These are phyloP conservation scores for Hyaloperonospora brassicae DNA, from an alignment of 352 stramenopile species.

Conservation along the genomic window DNA sequence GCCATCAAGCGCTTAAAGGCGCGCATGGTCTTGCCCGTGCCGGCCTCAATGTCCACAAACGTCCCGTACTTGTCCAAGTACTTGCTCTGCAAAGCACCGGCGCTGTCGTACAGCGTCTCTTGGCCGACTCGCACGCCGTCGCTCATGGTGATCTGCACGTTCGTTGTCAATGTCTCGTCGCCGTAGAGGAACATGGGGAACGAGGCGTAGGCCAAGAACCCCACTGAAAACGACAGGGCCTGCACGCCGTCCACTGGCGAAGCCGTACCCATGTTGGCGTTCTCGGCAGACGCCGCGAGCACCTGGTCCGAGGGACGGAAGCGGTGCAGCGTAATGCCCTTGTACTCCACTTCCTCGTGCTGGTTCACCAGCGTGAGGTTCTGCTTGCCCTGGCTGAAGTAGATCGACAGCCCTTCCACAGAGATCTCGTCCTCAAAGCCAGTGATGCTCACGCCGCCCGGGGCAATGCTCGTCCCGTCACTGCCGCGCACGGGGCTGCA, in stretches of 20 bases:
- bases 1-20: constrained; percentile 61
- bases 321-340: constrained; percentile 44
- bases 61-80: constrained; percentile 54
- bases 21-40: constrained; percentile 62
- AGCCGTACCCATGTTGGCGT: constrained; percentile 34
- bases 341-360: constrained; percentile 32
- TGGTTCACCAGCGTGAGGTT: constrained; percentile 52
- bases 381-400: constrained; percentile 45
- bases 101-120: constrained; percentile 39
- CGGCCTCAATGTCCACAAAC: constrained; percentile 53
- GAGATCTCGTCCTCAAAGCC: constrained; percentile 42
- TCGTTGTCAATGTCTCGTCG: constrained; percentile 35
- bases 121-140: constrained; percentile 34
- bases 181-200: constrained; percentile 57
- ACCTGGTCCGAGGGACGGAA: constrained; percentile 37
- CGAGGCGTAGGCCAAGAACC: constrained; percentile 53
- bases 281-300: constrained; percentile 18
- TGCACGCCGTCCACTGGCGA: constrained; percentile 47
- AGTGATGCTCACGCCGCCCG: constrained; percentile 36
- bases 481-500: constrained; percentile 46
- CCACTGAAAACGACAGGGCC: constrained; percentile 34
- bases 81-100: constrained; percentile 32
- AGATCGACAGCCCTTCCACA: constrained; percentile 34
- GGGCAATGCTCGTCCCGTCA: constrained; percentile 40
- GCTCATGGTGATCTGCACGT: constrained; percentile 43